Base-by-base conservation (phyloP, 1,139 yeast species). In the Magnusiomyces fungicola region DNA sequence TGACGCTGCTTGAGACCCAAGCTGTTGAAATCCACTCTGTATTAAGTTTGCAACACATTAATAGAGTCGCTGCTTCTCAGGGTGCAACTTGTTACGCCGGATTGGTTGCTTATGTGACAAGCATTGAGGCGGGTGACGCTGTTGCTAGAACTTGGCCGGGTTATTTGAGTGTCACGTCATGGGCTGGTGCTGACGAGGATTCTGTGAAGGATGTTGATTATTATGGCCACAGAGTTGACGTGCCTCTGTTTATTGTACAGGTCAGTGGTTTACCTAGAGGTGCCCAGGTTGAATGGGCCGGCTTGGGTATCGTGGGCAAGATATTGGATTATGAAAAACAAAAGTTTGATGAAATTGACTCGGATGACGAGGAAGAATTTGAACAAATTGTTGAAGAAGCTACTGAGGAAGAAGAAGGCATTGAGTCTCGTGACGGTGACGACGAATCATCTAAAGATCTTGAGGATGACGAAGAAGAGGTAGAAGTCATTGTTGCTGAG, bases 261-360 rank as follows among this genome's bases (percentile, higher is more conserved):
- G 87, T 88, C 0, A 65, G 69, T 0, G 73, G 69, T 25, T 69
- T 92, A 46, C 97, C 97, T 1, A 77, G 78, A 45, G 72, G 73
- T 34, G 94, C 96, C 0, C 61, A 64, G 14, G 76, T 84, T 19
- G 97, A 90, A 67, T 87, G 96, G 94, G 78, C 85, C 3, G 64
- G 58, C 5, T 33, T 54, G 4, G 66, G 63, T 3, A 44, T 47
- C 29, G 51, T 51, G 37, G 34, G 43, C n/a, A n/a, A 40, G 19
- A 19, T 21, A 3, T 14, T 40, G 6, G 21, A 18, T 18, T n/a
- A 10, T 3, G 43, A 16, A 25, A 40, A 25, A 22, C n/a, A 16
- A 2, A 22, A 14, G 43, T 40, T n/a, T 24, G 43, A 40, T 25
- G 33, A 40, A n/a, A 9, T n/a, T 12, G 43, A 40, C 19, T 40